These are phyloP conservation scores for Atkinsonella hypoxylon DNA, from an alignment of 2,329 filamentous ascomycete genomes.

Conservation along the genomic window DNA sequence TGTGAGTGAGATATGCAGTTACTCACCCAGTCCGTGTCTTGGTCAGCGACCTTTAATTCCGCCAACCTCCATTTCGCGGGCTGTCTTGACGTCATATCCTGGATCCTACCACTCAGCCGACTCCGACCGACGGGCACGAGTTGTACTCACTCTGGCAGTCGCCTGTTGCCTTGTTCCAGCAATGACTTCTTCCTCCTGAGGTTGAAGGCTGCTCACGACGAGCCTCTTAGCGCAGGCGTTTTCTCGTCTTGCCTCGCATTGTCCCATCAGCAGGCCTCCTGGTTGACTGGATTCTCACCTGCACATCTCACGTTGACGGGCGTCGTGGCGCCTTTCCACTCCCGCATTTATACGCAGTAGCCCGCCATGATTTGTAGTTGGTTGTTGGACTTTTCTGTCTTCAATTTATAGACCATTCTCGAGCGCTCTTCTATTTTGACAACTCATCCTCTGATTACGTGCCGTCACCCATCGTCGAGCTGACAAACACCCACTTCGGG, in stretches of 20 bases:
- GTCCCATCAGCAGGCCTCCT: conserved; percentile 9
- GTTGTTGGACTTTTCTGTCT: background rate
- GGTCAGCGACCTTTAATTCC: no score
- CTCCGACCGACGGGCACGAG: background rate
- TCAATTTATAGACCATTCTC: background rate
- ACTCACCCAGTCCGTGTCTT: no score
- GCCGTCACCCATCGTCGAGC: background rate
- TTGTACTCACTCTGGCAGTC: background rate
- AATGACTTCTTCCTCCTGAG: conserved; percentile 6
- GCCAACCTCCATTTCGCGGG: background rate
- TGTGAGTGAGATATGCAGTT: no score
- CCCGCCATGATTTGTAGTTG: background rate
- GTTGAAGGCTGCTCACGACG: background rate
- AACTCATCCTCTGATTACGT: background rate
- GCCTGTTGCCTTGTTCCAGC: background rate
- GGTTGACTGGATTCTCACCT: conserved; percentile 5
- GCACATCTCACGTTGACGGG: conserved; percentile 7
- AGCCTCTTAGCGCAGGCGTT: background rate
- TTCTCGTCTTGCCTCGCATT: background rate
- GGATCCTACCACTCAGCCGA: background rate
- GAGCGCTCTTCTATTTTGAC: background rate
- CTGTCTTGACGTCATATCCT: background rate
- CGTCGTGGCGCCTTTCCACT: conserved; percentile 9
- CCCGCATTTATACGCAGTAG: conserved; percentile 16
- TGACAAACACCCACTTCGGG: background rate